Base-by-base conservation (phyloP, 2,329 filamentous ascomycete genomes). In the Cytospora chrysosperma region DNA sequence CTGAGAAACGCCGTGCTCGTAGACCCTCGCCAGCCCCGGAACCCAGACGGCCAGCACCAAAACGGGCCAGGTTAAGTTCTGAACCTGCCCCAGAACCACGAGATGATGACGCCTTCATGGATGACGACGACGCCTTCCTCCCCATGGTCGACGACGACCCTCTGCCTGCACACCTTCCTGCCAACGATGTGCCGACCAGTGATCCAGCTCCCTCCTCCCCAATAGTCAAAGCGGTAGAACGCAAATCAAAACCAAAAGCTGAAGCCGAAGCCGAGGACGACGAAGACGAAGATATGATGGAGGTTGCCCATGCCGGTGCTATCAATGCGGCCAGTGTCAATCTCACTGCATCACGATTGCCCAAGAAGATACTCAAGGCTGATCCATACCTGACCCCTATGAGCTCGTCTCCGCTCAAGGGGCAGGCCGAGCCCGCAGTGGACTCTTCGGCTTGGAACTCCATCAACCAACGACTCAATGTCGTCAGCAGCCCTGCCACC, bases 381-480 rank as follows among this genome's bases (percentile, higher is more conserved):
- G 82, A 85, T 40, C 78, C 85, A 3, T 87, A 89, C 68, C 88
- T 91, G 5, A 85, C 88, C 1, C 92, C 92, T 4, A 83, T 82
- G 51, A 91, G 84, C 72, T 96, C 93, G 4, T 96, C 93, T 19
- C 92, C 92, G 19, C 78, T 82, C 9, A 87, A 88, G 68, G 79
- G 84, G 8, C 74, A 83, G 1, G 32, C 32, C 6, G 80, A 85
- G 17, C 78, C 86, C 26, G 76, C 81, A 24, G 82, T 96, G 28
- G 92, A 97, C 78, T 85, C 93, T 1, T 88, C 90, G 1, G 87
- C 92, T 1, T 98, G 95, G 93, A 97, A 93, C 69, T 84, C 91
- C 62, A 87, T 99, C 54, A 93, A 91, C 9, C 87, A 88, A 71
- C 94, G 89, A 70, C 82, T 99, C 66, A 97, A 96, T 70, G 88